Conservation (phyloP, 1,284 basidiomycete genomes). For the Fomitopsis palustris region DNA sequence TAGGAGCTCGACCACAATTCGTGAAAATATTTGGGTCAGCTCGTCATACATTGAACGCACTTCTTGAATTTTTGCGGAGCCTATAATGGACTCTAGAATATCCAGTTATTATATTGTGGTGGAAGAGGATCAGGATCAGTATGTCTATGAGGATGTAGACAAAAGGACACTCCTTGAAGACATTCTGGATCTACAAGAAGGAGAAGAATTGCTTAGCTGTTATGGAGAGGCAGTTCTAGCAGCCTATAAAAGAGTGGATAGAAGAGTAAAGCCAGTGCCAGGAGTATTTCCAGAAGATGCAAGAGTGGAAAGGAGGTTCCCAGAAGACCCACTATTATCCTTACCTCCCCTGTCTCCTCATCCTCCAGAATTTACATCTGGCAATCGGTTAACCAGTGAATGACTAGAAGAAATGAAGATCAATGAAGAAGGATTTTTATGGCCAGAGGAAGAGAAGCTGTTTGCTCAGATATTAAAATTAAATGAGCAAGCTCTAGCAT, state of each 20-base stretch:
- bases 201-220: not conserved
- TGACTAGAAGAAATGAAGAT: conserved; percentile 18
- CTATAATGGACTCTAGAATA: too few relatives aligned
- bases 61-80: too few relatives aligned
- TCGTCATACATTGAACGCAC: too few relatives aligned
- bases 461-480: conserved; percentile 25
- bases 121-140: too few relatives aligned
- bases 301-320: conserved; percentile 12
- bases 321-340: conserved; percentile 14
- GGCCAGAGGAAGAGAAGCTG: conserved; percentile 29
- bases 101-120: too few relatives aligned
- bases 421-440: conserved; percentile 24
- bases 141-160: too few relatives aligned
- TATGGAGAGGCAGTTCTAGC: not conserved
- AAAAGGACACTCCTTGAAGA: too few relatives aligned
- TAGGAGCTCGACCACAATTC: too few relatives aligned
- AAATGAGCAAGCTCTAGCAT: conserved; percentile 27
- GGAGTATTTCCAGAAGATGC: conserved; percentile 21
- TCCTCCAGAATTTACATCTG: conserved; percentile 17
- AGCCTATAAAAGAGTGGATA: conserved; percentile 21
- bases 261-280: conserved; percentile 23
- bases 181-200: not conserved
- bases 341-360: conserved; percentile 9
- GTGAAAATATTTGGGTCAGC: too few relatives aligned
- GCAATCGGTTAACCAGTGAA: conserved; percentile 16